Evolutionary conservation across 2,329 filamentous ascomycete species (phyloP).

Genomic region (Trichoderma harzianum): DNA sequence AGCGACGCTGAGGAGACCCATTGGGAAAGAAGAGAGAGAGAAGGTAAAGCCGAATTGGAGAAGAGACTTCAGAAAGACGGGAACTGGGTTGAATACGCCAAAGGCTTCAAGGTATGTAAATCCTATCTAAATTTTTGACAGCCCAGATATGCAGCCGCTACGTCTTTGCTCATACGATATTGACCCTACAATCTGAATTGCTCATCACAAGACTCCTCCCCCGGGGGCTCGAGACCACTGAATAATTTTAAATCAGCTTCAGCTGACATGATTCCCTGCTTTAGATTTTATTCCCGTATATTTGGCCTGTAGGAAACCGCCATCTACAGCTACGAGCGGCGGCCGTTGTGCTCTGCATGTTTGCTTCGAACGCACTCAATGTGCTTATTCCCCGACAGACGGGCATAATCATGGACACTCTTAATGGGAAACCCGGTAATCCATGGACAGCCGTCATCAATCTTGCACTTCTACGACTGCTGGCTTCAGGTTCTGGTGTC

Average conservation of each 20-base stretch:
- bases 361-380: slow-evolving; percentile 70
- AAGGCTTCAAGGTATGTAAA: slow-evolving; percentile 59
- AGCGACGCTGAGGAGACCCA: slow-evolving; percentile 46
- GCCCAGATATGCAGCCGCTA: background rate
- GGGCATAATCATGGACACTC: slow-evolving; percentile 70
- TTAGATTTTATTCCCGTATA: slow-evolving; percentile 70
- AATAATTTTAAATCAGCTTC: background rate
- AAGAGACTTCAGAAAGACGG: slow-evolving; percentile 71
- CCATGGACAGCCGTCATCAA: slow-evolving; percentile 52
- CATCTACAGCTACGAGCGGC: slow-evolving; percentile 64
- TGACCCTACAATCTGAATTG: background rate
- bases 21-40: slow-evolving; percentile 52
- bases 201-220: background rate
- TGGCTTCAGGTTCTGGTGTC: slow-evolving; percentile 53
- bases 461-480: slow-evolving; percentile 50
- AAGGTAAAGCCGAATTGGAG: slow-evolving; percentile 56
- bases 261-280: background rate
- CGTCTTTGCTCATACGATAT: background rate
- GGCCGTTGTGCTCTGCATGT: slow-evolving; percentile 63
- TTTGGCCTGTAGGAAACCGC: slow-evolving; percentile 69
- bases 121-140: background rate
- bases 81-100: slow-evolving; percentile 73
- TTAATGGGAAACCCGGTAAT: slow-evolving; percentile 50
- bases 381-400: slow-evolving; percentile 78
- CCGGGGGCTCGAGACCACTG: background rate